Evolutionary conservation across 345 rosid species (phyloP).

Genomic region (Camelina hispida): DNA sequence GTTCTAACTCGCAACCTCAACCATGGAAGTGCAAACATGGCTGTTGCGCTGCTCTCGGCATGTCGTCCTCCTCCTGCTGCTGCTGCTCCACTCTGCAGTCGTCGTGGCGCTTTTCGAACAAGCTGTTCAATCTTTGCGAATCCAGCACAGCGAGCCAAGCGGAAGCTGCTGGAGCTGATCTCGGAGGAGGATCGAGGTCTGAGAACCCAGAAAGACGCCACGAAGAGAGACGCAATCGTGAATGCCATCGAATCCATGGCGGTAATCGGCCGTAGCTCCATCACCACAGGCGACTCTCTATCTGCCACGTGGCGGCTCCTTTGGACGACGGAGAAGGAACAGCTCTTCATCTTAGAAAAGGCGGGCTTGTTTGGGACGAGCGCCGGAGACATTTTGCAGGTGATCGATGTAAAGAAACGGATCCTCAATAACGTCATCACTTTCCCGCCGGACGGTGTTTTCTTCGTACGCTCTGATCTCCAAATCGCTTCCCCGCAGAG

Average conservation of each 20-base stretch:
- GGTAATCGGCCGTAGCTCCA: conserved; percentile 53
- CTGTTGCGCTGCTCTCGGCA: conserved; percentile 29
- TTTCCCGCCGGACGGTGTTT: conserved; percentile 89
- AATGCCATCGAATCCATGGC: conserved; percentile 71
- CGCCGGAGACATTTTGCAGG: conserved; percentile 90
- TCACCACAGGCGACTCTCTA: conserved; percentile 67
- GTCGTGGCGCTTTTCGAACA: conserved; percentile 29
- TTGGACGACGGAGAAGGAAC: conserved; percentile 98
- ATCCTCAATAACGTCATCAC: conserved; percentile 80
- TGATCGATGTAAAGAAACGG: conserved; percentile 69
- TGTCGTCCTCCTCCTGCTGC: conserved; percentile 19
- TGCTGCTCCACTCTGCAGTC: conserved; percentile 20
- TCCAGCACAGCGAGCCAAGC: conserved; percentile 57
- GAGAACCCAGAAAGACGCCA: conserved; percentile 69
- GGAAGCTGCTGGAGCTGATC: conserved; percentile 67
- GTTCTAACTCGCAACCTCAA: conserved; percentile 2
- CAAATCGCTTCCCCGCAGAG: conserved; percentile 77
- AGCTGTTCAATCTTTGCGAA: conserved; percentile 49
- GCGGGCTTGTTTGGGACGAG: conserved; percentile 72
- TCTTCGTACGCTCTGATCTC: conserved; percentile 80
- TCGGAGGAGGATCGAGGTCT: conserved; percentile 86
- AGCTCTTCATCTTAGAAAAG: conserved; percentile 84
- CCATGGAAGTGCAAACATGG: conserved; percentile 27
- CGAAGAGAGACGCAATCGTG: conserved; percentile 60
- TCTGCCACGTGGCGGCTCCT: conserved; percentile 87